phyloP scores from a whole-genome alignment of 2,329 filamentous ascomycete genomes.

The Pestalotiopsis sp. region DNA sequence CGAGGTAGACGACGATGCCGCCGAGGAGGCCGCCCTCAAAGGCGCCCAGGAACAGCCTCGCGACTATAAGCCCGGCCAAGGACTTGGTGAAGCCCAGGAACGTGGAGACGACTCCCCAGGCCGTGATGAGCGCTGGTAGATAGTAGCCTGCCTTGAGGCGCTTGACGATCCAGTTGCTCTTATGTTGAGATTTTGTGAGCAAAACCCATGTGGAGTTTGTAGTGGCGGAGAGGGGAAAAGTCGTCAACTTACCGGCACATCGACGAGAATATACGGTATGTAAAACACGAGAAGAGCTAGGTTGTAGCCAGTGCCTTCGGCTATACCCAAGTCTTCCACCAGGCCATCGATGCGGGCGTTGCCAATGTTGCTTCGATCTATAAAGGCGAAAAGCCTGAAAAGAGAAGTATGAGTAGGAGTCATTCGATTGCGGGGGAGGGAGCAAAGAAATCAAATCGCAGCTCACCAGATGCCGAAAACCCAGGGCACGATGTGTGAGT shows the following conservation, averaged over 20 bases:
- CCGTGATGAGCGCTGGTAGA: conserved; percentile 78
- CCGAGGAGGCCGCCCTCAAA: conserved; percentile 74
- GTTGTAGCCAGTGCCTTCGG: conserved; percentile 67
- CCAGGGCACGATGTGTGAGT: conserved; percentile 25
- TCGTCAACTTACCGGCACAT: conserved; percentile 44
- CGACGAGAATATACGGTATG: conserved; percentile 79
- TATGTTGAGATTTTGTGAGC: conserved; percentile 27
- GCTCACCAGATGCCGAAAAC: conserved; percentile 25
- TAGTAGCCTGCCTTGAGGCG: conserved; percentile 76
- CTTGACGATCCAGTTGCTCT: conserved; percentile 80
- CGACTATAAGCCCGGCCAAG: conserved; percentile 67
- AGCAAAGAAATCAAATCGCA: not conserved
- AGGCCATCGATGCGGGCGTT: conserved; percentile 67
- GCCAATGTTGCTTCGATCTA: conserved; percentile 74
- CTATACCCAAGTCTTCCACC: conserved; percentile 61
- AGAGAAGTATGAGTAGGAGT: not conserved
- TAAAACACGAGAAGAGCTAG: conserved; percentile 81
- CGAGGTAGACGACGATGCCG: conserved; percentile 10
- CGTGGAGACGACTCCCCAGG: conserved; percentile 71
- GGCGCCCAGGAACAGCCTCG: conserved; percentile 71
- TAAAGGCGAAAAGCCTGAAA: conserved; percentile 44
- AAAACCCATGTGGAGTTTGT: not conserved
- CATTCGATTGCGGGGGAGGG: not conserved
- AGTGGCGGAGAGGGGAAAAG: conserved; percentile 31
- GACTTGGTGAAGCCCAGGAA: conserved; percentile 68